Base-by-base conservation (phyloP, 306 rosid species). In the Quercus suber region DNA sequence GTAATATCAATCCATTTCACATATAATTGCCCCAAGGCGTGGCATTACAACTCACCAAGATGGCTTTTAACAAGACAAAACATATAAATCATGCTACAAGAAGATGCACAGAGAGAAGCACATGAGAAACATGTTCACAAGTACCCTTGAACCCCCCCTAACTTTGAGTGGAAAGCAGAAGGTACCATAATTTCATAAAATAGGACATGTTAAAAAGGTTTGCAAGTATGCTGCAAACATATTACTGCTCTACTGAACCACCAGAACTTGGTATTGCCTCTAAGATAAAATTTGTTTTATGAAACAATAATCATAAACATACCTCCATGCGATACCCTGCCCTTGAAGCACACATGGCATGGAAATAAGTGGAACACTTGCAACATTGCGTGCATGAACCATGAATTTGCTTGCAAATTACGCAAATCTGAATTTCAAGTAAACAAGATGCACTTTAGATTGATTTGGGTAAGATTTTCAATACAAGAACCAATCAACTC, bases 251-350 rank as follows among this genome's bases (percentile, higher is more conserved):
- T 63, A 6, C 69, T 28, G 20, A 27, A 28, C 37, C 30, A 14
- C 41, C n/a, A 15, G 8, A 63, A 27, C 25, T 59, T 14, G 11
- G 17, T 1, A 63, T 28, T 10, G 69, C 41, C 20, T 14, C 30
- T 6, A 27, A 12, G 17, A 49, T 27, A 61, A 17, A 27, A 12
- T 25, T 61, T 61, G 35, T 27, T 61, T 6, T 23, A 71, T 63
- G 41, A 58, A 78, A 41, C 19, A 31, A 58, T 4, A 58, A 80
- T 6, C 30, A 51, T 25, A 41, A 37, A 51, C 92, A 84, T 79
- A 93, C 99, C 97, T 96, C 99, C 99, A 96, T 96, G 35, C 97
- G 94, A 82, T 93, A 96, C 78, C 99, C 99, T 30, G 99, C 98
- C 76, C 99, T 89, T 81, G 99, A 96, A 71, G 99, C 99, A 86